Conservation (phyloP, 257 asterid species). For the Solanum pimpinellifolium region DNA sequence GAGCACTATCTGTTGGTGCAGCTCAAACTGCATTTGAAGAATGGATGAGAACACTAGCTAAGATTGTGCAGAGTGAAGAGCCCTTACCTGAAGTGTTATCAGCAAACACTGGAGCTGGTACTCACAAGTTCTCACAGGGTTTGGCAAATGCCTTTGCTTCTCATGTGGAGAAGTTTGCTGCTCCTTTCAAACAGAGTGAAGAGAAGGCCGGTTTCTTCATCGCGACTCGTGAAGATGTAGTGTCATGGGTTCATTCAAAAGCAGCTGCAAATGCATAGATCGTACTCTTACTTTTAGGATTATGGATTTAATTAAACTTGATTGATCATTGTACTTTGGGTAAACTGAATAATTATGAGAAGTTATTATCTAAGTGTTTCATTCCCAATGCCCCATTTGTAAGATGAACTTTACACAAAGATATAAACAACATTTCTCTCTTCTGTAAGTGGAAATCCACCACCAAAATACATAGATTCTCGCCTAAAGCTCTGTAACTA, state of each 20-base stretch:
- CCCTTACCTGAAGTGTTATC: conserved; percentile 57
- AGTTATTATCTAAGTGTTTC: not conserved
- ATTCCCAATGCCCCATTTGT: not conserved
- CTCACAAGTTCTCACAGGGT: conserved; percentile 76
- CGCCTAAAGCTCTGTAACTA: conserved; percentile 25
- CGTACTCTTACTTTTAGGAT: not conserved
- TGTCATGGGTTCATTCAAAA: conserved; percentile 55
- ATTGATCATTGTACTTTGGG: not conserved
- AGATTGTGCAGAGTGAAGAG: conserved; percentile 44
- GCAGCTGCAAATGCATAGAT: conserved; percentile 20
- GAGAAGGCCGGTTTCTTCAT: conserved; percentile 67
- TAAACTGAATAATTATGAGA: not conserved
- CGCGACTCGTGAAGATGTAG: conserved; percentile 64
- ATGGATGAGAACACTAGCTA: conserved; percentile 69
- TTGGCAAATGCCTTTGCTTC: conserved; percentile 57
- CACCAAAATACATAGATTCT: conserved; percentile 38
- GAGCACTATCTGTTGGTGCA: conserved; percentile 83
- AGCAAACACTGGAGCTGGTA: conserved; percentile 80
- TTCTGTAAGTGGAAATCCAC: conserved; percentile 31
- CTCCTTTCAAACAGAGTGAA: conserved; percentile 64
- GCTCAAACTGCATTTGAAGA: conserved; percentile 88
- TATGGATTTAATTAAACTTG: not conserved
- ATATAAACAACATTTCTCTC: not conserved
- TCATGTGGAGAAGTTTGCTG: conserved; percentile 57
- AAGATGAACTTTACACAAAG: not conserved